Evolutionary conservation across 768 basidiomycete species (phyloP), one percentile per base, ranked within the genome.

Genomic region (Tricholoma sp.): DNA sequence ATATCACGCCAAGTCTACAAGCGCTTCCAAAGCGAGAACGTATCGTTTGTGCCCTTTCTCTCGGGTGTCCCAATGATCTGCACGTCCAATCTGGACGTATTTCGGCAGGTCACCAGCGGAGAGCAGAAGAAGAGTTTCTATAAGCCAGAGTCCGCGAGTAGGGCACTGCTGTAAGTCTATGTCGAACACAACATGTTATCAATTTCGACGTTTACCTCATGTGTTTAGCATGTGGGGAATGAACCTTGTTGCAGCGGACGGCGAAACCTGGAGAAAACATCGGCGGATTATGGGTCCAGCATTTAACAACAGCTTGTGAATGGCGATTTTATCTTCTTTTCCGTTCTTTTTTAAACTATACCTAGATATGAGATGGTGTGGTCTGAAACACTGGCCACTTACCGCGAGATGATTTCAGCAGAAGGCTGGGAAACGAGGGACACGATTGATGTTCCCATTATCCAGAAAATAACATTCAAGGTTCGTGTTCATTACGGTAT

Each of bases 51-150:
- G 0, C 70, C 77, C 0, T 75, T 73, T 50, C 20, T 81, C 0
- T 56, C 61, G 0, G 79, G 79, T 0, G 53, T 57, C 5, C 67
- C 77, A 1, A 63, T 63, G 0, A 63, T 80, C 20, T 77, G 73
- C 59, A 77, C 77, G 2, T 69, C 74, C 13, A 80, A 79, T 55
- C 56, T 81, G 18, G 77, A 80, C 41, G 73, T 80, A 5, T 74
- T 70, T 10, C 71, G 78, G 6, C 80, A 80, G 63, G 70, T 80
- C 15, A 63, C 68, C 6, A 65, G 61, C 1, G 78, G 77, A 4
- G 73, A 72, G 1, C 70, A 72, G 33, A 76, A 73, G 50, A 68
- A 69, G 0, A 70, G 62, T 49, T 80, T 76, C 48, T 53, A 72
- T 42, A 81, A 81, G 58, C 74, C 78, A 2, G 60, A 66, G 50